These are phyloP conservation scores for Fusarium decemcellulare DNA, from an alignment of 2,329 filamentous ascomycete genomes.

Conservation along the genomic window DNA sequence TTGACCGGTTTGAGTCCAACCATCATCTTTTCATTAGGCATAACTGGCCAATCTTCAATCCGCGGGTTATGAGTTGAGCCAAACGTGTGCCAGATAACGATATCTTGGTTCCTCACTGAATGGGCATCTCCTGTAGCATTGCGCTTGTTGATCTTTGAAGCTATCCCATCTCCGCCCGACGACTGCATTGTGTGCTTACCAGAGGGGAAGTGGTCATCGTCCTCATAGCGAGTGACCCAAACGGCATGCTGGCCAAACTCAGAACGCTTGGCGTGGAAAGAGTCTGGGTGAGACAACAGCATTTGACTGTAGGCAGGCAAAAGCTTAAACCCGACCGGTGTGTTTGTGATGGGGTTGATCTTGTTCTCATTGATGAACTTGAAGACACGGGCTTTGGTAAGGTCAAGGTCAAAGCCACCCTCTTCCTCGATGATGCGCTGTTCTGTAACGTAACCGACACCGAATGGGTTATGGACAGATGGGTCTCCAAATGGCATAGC, in stretches of 20 bases:
- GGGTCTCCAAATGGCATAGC: conserved; percentile 60
- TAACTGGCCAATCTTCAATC: conserved; percentile 78
- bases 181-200: conserved; percentile 65
- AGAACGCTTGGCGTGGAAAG: conserved; percentile 57
- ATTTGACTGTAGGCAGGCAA: conserved; percentile 62
- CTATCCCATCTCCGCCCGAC: conserved; percentile 54
- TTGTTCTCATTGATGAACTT: conserved; percentile 63
- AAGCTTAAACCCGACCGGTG: conserved; percentile 63
- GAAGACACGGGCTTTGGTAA: conserved; percentile 62
- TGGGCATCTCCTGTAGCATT: conserved; percentile 48
- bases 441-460: conserved; percentile 60
- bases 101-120: conserved; percentile 62
- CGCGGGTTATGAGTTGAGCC: conserved; percentile 76
- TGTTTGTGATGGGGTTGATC: conserved; percentile 59
- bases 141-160: conserved; percentile 47
- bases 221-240: conserved; percentile 61
- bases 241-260: conserved; percentile 60
- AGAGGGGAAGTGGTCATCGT: conserved; percentile 60
- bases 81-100: conserved; percentile 71
- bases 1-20: conserved; percentile 67
- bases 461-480: conserved; percentile 65
- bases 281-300: conserved; percentile 56
- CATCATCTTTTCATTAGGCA: conserved; percentile 72
- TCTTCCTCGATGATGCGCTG: conserved; percentile 60
- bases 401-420: conserved; percentile 64